These are phyloP conservation scores for Wickerhamiella galacta DNA, from an alignment of 805 yeast species.

Conservation along the genomic window DNA sequence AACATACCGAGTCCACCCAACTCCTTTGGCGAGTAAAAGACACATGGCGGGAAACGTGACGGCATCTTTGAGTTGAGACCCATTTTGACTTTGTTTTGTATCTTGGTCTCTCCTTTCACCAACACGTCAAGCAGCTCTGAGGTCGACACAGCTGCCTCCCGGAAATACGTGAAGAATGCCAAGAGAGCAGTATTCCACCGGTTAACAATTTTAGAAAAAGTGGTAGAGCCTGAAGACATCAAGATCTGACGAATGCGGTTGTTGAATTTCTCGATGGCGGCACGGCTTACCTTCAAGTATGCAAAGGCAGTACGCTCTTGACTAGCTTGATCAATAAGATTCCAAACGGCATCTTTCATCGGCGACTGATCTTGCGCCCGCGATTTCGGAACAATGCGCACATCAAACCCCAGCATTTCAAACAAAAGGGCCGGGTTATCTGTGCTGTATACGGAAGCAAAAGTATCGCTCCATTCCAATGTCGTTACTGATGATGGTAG, in stretches of 20 bases:
- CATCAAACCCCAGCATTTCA: slow-evolving; percentile 90
- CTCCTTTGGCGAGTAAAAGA: slow-evolving; percentile 93
- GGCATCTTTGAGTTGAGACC: slow-evolving; percentile 98
- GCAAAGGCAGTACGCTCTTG: slow-evolving; percentile 86
- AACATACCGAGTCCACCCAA: slow-evolving; percentile 96
- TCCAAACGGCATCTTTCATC: slow-evolving; percentile 82
- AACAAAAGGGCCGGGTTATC: slow-evolving; percentile 82
- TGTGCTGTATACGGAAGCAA: slow-evolving; percentile 75
- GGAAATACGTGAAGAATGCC: slow-evolving; percentile 69
- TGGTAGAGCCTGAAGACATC: slow-evolving; percentile 90
- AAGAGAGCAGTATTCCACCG: slow-evolving; percentile 92
- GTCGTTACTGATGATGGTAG: slow-evolving; percentile 60
- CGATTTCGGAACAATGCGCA: slow-evolving; percentile 63
- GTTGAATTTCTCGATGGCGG: slow-evolving; percentile 63
- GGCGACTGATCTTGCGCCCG: slow-evolving; percentile 40
- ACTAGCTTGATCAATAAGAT: slow-evolving; percentile 46
- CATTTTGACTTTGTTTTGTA: slow-evolving; percentile 85
- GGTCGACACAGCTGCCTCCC: slow-evolving; percentile 86
- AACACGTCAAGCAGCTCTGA: slow-evolving; percentile 59
- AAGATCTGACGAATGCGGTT: slow-evolving; percentile 75
- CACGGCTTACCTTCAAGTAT: slow-evolving; percentile 63
- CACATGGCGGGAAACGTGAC: slow-evolving; percentile 95
- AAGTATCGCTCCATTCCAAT: slow-evolving; percentile 62
- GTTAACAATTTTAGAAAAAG: slow-evolving; percentile 84
- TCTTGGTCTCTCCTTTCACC: slow-evolving; percentile 82